Conservation (phyloP, 352 stramenopile species). For the Pythium insidiosum region DNA sequence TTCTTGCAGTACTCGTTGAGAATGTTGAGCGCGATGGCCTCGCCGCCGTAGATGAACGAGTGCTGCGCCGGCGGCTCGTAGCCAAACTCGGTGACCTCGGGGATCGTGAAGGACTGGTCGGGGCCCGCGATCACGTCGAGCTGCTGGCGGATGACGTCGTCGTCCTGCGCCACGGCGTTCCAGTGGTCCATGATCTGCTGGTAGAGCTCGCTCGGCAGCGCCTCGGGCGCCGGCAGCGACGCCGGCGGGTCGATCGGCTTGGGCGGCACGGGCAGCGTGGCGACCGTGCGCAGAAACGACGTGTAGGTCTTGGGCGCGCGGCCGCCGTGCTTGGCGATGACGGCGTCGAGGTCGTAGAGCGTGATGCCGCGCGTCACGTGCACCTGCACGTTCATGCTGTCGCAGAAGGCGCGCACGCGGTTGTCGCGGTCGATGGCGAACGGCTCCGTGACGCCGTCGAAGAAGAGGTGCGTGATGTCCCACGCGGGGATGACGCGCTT, state of each 20-base stretch:
- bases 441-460: conserved; percentile 88
- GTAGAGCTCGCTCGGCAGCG: conserved; percentile 46
- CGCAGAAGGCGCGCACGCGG: conserved; percentile 41
- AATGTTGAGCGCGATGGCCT: conserved; percentile 58
- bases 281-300: conserved; percentile 47
- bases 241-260: conserved; percentile 35
- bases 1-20: conserved; percentile 66
- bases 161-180: conserved; percentile 11
- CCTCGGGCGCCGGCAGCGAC: too few species aligned
- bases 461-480: conserved; percentile 87
- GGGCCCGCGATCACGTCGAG: too few species aligned
- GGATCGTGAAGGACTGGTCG: conserved; percentile 63
- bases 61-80: conserved; percentile 37
- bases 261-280: conserved; percentile 39
- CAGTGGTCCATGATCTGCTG: conserved; percentile 56
- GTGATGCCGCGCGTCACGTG: conserved; percentile 55
- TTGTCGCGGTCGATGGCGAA: conserved; percentile 84
- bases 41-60: conserved; percentile 71
- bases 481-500: conserved; percentile 74
- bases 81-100: conserved; percentile 57
- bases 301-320: conserved; percentile 72
- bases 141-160: conserved; percentile 27
- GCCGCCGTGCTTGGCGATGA: conserved; percentile 45
- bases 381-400: conserved; percentile 55
- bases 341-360: conserved; percentile 61